Evolutionary conservation across 139 green algal genomes (phyloP), one percentile per base, ranked within the genome.

Genomic region (Haematococcus lacustris): DNA sequence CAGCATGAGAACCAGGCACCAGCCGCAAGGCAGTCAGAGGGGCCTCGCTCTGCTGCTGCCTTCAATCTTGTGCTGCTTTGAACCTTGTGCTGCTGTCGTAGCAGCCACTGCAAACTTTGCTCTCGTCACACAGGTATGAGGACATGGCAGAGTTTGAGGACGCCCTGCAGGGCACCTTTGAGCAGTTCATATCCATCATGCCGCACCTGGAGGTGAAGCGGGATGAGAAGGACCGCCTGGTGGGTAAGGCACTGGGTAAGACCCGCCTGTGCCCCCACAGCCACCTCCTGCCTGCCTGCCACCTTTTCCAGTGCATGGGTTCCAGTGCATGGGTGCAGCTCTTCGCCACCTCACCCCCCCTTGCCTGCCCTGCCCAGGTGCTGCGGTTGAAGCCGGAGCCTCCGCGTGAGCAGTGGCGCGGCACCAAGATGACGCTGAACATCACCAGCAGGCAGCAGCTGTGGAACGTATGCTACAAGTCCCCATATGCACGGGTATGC

Each of bases 131-230:
- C 63, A 69, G 83, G 17, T 91, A 92, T 63, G 87, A 92, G 72
- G 87, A 92, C 70, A 76, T 80, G 66, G 59, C 77, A 32, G 87
- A 92, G 78, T 87, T 92, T 73, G 87, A 92, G 72, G 87, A 92
- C 47, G 87, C 85, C 1, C 70, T 92, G 33, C 78, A 85, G 23
- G 80, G 80, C 59, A 77, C 72, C 4, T 92, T 89, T 64, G 60
- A 59, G 4, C 72, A 86, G 26, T 92, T 90, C 71, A 64, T 92
- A 9, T 38, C 73, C 57, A 61, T 74, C 34, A 77, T 92, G 73
- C 87, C 87, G 0, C 74, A 87, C 67, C 71, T 92, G 0, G 77
- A 87, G 67, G 79, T 76, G 59, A 81, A 82, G 64, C 38, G 70
- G 57, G 71, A 83, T 34, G 77, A 82, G 43, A 70, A 76, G 39